Percentiles rank a stretch among this genome's conserved stretches.
phyloP scores from a whole-genome alignment of 345 rosid genomes.

The Populus davidiana region DNA sequence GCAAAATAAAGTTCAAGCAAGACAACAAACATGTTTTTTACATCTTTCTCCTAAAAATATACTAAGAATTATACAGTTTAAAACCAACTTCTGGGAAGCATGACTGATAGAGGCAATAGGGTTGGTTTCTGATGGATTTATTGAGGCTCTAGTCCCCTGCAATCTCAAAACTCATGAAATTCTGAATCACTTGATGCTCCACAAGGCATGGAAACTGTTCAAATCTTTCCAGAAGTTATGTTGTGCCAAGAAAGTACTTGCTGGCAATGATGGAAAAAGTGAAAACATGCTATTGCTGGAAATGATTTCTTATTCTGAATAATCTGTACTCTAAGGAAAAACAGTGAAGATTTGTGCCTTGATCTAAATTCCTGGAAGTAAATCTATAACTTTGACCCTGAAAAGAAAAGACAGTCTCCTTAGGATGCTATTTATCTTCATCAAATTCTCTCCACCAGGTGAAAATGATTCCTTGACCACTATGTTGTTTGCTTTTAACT shows the following conservation, averaged over 20 bases:
- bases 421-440: constrained; percentile 1
- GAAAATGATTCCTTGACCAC: background rate
- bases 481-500: background rate
- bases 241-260: background rate
- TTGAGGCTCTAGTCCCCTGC: background rate
- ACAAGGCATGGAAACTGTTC: background rate
- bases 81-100: background rate
- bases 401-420: background rate
- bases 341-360: constrained; percentile 1
- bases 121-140: background rate
- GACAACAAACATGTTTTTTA: background rate
- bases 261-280: background rate
- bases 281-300: background rate
- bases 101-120: background rate
- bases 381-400: background rate
- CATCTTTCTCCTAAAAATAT: constrained; percentile 24
- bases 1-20: background rate
- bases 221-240: background rate
- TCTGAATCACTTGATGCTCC: background rate
- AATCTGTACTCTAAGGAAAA: background rate
- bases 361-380: background rate
- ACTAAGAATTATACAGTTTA: background rate
- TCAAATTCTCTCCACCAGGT: background rate
- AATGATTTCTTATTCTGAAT: background rate
- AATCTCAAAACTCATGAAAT: background rate